phyloP scores from a whole-genome alignment of 306 rosid species.

The Dryas alaskensis region DNA sequence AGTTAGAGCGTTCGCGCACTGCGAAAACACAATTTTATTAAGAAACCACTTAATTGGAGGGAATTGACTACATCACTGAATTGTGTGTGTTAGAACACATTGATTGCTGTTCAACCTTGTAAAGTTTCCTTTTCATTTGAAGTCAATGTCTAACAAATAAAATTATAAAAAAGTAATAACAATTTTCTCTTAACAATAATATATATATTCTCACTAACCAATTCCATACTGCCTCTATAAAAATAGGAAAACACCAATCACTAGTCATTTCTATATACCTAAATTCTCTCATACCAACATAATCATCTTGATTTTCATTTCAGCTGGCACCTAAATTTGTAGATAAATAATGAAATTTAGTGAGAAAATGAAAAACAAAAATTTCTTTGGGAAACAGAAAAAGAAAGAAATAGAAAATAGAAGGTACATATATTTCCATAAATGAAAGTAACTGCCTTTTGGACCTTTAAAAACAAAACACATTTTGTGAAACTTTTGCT shows the following conservation, averaged over 20 bases:
- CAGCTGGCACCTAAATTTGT: background rate
- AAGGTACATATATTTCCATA: background rate
- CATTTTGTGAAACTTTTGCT: constrained; percentile 28
- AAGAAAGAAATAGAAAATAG: background rate
- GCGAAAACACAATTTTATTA: too few relatives aligned
- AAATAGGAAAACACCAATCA: background rate
- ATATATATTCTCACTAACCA: background rate
- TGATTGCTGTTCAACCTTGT: background rate
- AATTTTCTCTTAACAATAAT: background rate
- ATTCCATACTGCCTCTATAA: background rate
- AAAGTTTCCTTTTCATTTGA: background rate
- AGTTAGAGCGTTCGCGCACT: background rate
- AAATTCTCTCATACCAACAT: too few relatives aligned
- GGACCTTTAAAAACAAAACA: constrained; percentile 14
- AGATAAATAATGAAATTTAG: background rate
- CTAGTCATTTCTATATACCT: background rate
- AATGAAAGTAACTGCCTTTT: constrained; percentile 20
- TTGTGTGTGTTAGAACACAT: background rate
- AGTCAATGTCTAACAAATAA: background rate
- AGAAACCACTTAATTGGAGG: background rate
- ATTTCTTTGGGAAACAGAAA: background rate
- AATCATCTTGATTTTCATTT: too few relatives aligned
- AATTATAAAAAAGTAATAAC: background rate
- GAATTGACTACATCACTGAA: background rate
- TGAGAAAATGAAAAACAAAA: background rate